phyloP scores from a whole-genome alignment of 345 rosid genomes.

The Dipteronia sinensis region DNA sequence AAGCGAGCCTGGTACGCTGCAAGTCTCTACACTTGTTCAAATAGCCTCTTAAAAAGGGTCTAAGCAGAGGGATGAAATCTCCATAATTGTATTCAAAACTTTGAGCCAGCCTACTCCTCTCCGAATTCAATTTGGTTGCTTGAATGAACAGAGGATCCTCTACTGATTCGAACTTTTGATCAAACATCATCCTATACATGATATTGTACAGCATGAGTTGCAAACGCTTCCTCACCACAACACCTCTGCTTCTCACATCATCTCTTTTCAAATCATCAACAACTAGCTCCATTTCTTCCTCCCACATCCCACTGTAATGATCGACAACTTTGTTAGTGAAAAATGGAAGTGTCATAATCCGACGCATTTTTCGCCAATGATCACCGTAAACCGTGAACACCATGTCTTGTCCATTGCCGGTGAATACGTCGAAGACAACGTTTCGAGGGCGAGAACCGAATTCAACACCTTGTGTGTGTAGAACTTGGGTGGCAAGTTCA shows the following conservation, averaged over 20 bases:
- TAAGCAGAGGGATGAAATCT: slow-evolving; percentile 61
- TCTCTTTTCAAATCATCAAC: slow-evolving; percentile 41
- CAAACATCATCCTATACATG: slow-evolving; percentile 73
- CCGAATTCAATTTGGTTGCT: slow-evolving; percentile 57
- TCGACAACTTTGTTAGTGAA: slow-evolving; percentile 69
- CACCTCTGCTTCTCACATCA: slow-evolving; percentile 35
- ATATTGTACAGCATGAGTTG: slow-evolving; percentile 67
- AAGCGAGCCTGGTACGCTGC: slow-evolving; percentile 55
- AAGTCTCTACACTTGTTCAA: slow-evolving; percentile 63
- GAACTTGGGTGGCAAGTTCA: slow-evolving; percentile 51
- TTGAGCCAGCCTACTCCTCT: slow-evolving; percentile 61
- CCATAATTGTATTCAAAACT: slow-evolving; percentile 71
- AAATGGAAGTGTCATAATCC: slow-evolving; percentile 69
- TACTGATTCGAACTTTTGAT: slow-evolving; percentile 42
- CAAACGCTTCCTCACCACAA: slow-evolving; percentile 51
- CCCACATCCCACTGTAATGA: slow-evolving; percentile 54
- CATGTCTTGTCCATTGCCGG: slow-evolving; percentile 70
- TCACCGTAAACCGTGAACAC: slow-evolving; percentile 68
- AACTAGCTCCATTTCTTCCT: slow-evolving; percentile 56
- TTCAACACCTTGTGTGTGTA: slow-evolving; percentile 62
- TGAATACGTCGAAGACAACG: slow-evolving; percentile 64
- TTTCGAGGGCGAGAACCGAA: slow-evolving; percentile 68
- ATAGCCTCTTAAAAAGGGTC: slow-evolving; percentile 65
- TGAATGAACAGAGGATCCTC: slow-evolving; percentile 55
- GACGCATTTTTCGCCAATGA: slow-evolving; percentile 68